Percentiles rank a stretch among this genome's conserved stretches.
phyloP scores from a whole-genome alignment of 2,329 filamentous ascomycete species.

The Exserohilum turcica region DNA sequence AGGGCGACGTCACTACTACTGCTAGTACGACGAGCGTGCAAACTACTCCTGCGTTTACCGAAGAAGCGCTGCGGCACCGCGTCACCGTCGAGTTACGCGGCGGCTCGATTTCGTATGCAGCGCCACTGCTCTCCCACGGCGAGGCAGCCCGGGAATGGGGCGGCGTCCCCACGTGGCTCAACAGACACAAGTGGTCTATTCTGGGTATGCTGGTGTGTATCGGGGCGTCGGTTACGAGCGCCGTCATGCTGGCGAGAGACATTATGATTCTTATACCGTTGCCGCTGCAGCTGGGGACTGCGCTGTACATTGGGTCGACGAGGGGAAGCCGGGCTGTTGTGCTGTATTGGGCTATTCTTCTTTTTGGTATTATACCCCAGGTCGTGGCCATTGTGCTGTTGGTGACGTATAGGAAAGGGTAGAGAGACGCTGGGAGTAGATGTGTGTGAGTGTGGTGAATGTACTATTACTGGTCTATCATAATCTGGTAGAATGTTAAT shows the following conservation, averaged over 20 bases:
- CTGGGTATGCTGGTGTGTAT: neutral
- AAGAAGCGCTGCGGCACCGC: neutral
- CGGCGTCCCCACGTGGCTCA: neutral
- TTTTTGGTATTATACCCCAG: neutral
- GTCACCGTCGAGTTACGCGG: conserved; percentile 10
- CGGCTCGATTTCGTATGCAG: conserved; percentile 23
- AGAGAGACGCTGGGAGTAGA: neutral
- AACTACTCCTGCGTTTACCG: neutral
- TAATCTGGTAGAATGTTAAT: neutral
- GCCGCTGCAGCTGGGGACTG: neutral
- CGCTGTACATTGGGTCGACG: conserved; percentile 3
- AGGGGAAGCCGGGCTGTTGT: neutral
- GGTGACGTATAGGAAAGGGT: neutral
- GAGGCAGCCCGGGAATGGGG: neutral
- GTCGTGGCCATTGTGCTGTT: neutral
- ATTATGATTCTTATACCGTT: neutral
- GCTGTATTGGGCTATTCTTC: neutral
- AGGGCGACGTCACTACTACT: no score
- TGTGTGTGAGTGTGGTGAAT: neutral
- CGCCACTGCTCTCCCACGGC: neutral
- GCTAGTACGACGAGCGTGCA: neutral
- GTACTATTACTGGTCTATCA: neutral
- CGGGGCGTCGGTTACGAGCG: neutral
- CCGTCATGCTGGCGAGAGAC: neutral
- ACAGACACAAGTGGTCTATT: neutral